Percentiles rank a stretch among this genome's conserved stretches.
These are phyloP conservation scores for Trametes coccinea DNA, from an alignment of 768 basidiomycete species.

Conservation along the genomic window DNA sequence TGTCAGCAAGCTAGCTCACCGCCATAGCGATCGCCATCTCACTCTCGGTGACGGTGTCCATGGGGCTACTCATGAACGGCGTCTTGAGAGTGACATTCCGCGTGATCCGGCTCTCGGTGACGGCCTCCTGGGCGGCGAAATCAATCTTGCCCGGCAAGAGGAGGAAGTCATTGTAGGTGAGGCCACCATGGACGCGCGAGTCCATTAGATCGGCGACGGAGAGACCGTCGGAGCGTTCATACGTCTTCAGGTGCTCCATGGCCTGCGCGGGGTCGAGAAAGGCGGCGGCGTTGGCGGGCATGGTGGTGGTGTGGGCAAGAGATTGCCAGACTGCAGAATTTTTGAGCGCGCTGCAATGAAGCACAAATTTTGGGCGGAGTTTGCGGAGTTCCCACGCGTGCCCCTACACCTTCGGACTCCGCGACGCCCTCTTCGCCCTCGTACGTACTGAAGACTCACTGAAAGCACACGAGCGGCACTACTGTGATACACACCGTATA, in stretches of 20 bases:
- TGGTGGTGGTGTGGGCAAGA: slow-evolving; percentile 27
- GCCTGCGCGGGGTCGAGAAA: slow-evolving; percentile 73
- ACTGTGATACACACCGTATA: not conserved
- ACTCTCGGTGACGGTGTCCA: slow-evolving; percentile 98
- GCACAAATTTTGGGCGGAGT: slow-evolving; percentile 11
- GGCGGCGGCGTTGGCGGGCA: slow-evolving; percentile 28
- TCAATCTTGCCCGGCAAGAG: slow-evolving; percentile 94
- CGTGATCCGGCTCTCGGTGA: slow-evolving; percentile 84
- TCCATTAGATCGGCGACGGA: slow-evolving; percentile 86
- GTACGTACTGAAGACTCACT: not conserved
- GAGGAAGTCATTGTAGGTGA: slow-evolving; percentile 98
- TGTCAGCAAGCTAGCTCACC: slow-evolving; percentile 47
- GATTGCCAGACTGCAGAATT: slow-evolving; percentile 19
- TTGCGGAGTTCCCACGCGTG: not conserved
- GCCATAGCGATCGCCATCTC: slow-evolving; percentile 94
- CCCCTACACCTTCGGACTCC: not conserved
- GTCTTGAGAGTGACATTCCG: slow-evolving; percentile 91
- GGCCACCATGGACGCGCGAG: slow-evolving; percentile 80
- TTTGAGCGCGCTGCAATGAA: slow-evolving; percentile 7
- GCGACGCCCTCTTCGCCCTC: not conserved
- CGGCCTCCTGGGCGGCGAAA: slow-evolving; percentile 80
- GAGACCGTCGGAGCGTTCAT: slow-evolving; percentile 78
- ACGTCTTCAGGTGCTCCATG: slow-evolving; percentile 71
- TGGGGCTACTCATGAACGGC: slow-evolving; percentile 95
- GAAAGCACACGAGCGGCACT: too few relatives aligned